phyloP scores from a whole-genome alignment of 257 asterid species.

The Solanum sitiens region DNA sequence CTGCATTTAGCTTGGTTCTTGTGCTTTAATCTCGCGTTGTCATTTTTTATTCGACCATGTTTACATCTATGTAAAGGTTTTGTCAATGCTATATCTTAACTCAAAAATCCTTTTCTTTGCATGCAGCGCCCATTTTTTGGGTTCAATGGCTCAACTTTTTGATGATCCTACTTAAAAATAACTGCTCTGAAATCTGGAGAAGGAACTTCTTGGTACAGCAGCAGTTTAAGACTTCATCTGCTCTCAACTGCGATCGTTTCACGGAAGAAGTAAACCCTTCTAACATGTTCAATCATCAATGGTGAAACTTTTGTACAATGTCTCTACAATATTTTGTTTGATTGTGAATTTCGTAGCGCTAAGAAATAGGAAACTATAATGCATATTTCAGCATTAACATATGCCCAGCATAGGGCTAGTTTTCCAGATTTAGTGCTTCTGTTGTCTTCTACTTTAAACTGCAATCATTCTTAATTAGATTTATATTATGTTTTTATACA shows the following conservation, averaged over 20 bases:
- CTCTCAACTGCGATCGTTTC: neutral
- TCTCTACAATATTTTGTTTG: neutral
- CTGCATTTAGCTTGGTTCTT: neutral
- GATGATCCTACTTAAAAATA: neutral
- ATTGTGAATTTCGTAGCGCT: neutral
- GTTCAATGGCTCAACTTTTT: constrained; percentile 85
- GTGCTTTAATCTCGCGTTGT: neutral
- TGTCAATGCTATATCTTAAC: neutral
- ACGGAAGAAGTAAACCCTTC: neutral
- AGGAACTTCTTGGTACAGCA: neutral
- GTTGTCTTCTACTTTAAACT: neutral
- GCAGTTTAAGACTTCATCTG: neutral
- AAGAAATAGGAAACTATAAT: neutral
- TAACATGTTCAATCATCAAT: neutral
- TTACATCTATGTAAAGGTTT: neutral
- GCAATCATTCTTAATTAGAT: neutral
- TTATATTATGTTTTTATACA: neutral
- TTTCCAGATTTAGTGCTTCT: neutral
- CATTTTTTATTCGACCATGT: neutral
- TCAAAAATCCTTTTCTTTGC: neutral
- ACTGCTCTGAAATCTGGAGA: neutral
- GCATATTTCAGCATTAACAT: neutral
- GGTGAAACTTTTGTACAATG: neutral
- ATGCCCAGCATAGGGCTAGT: neutral
- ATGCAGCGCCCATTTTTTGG: constrained; percentile 65